Evolutionary conservation across 1,284 basidiomycete genomes (phyloP).

Genomic region (Cryptococcus floricola): DNA sequence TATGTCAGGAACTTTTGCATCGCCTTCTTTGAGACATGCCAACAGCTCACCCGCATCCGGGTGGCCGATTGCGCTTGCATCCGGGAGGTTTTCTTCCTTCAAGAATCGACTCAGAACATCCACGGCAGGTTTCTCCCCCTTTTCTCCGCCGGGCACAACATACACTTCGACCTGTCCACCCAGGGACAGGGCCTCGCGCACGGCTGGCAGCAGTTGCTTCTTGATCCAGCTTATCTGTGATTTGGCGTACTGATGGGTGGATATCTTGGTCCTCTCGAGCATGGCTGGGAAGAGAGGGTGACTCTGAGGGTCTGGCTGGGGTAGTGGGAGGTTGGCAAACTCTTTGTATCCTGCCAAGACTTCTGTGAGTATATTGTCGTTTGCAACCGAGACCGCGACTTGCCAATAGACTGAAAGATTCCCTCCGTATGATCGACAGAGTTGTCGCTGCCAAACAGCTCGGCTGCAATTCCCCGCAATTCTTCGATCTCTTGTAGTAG

Average conservation of each 20-base stretch:
- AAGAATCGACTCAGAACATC: slow-evolving; percentile 64
- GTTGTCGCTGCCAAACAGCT: slow-evolving; percentile 35
- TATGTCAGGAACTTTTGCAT: slow-evolving; percentile 29
- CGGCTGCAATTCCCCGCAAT: slow-evolving; percentile 48
- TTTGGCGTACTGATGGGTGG: slow-evolving; percentile 88
- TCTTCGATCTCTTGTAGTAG: slow-evolving; percentile 74
- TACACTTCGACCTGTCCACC: slow-evolving; percentile 47
- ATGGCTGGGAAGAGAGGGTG: slow-evolving; percentile 55
- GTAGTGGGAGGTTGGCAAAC: slow-evolving; percentile 58
- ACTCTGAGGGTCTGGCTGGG: slow-evolving; percentile 13
- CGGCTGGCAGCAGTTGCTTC: slow-evolving; percentile 80
- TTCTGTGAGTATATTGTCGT: background rate
- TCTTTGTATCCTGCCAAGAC: slow-evolving; percentile 74
- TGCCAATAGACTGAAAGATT: slow-evolving; percentile 93
- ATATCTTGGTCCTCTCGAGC: slow-evolving; percentile 74
- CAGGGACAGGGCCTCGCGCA: slow-evolving; percentile 54
- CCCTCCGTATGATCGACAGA: slow-evolving; percentile 54
- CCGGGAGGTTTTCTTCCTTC: slow-evolving; percentile 54
- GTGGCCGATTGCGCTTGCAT: slow-evolving; percentile 59
- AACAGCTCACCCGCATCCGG: slow-evolving; percentile 56
- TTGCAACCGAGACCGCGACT: slow-evolving; percentile 8
- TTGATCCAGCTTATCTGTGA: slow-evolving; percentile 88
- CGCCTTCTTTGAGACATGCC: slow-evolving; percentile 48
- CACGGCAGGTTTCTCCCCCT: slow-evolving; percentile 59
- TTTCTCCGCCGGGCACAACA: slow-evolving; percentile 54